A percentile compares a stretch with the other conserved stretches of the same genome.
phyloP scores from a whole-genome alignment of 441 rosid genomes.

The Euphorbia schlechtendalii region DNA sequence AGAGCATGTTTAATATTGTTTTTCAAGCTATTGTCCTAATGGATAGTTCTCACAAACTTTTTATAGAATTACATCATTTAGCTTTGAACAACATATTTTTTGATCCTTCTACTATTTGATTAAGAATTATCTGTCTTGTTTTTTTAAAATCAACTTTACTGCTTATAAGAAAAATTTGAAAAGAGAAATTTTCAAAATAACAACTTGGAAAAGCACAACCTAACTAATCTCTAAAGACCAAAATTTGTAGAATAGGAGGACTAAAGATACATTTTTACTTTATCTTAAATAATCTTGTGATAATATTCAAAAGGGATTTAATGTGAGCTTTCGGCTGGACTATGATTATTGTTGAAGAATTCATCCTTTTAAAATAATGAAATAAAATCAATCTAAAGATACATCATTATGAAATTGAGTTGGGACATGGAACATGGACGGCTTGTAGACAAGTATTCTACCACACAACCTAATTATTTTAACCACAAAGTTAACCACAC shows the following conservation, averaged over 20 bases:
- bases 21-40: too few relatives aligned
- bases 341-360: neutral
- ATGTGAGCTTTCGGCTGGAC: slow-evolving; percentile 1
- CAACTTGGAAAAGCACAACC: neutral
- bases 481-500: neutral
- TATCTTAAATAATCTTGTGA: neutral
- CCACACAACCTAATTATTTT: neutral
- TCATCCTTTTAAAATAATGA: neutral
- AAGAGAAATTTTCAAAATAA: too few relatives aligned
- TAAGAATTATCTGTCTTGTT: too few relatives aligned
- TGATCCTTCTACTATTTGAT: too few relatives aligned
- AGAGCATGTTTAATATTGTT: too few relatives aligned
- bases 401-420: neutral
- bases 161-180: too few relatives aligned
- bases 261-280: neutral
- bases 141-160: too few relatives aligned
- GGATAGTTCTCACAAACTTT: too few relatives aligned
- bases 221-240: neutral
- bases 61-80: too few relatives aligned
- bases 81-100: too few relatives aligned
- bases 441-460: neutral
- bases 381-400: neutral
- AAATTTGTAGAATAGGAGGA: too few relatives aligned
- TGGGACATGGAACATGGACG: neutral
- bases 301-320: neutral